These are phyloP conservation scores for Neoboletus brunneissimus DNA, from an alignment of 768 basidiomycete species.

Conservation along the genomic window DNA sequence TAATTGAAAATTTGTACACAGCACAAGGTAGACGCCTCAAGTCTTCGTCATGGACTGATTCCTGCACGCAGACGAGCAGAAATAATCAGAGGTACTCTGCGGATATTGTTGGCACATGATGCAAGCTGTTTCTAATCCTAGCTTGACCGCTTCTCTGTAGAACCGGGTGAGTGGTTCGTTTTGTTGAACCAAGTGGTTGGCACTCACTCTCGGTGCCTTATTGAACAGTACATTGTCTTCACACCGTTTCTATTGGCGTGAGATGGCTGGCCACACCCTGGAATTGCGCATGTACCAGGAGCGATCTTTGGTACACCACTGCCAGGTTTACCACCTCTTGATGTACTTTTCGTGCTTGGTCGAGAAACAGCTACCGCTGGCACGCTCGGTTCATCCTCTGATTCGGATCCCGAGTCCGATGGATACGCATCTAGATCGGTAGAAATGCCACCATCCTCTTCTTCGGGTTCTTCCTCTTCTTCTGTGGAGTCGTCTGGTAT, in stretches of 20 bases:
- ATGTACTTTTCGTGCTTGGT: slow-evolving; percentile 2
- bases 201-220: slow-evolving; percentile 63
- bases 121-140: slow-evolving; percentile 51
- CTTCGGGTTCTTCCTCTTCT: slow-evolving; percentile 25
- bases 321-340: slow-evolving; percentile 13
- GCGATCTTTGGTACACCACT: background rate
- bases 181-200: background rate
- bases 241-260: slow-evolving; percentile 53
- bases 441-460: slow-evolving; percentile 17
- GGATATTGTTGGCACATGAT: slow-evolving; percentile 65
- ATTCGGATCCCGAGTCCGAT: slow-evolving; percentile 27
- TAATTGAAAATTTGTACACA: background rate
- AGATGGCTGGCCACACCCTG: slow-evolving; percentile 55
- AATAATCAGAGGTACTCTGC: slow-evolving; percentile 59
- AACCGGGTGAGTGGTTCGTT: slow-evolving; percentile 9
- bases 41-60: slow-evolving; percentile 59
- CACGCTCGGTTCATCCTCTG: slow-evolving; percentile 21
- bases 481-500: slow-evolving; percentile 24
- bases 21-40: slow-evolving; percentile 10
- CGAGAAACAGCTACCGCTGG: slow-evolving; percentile 10
- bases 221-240: slow-evolving; percentile 55
- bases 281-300: slow-evolving; percentile 50
- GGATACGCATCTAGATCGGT: slow-evolving; percentile 35
- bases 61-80: slow-evolving; percentile 56
- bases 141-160: slow-evolving; percentile 54